Evolutionary conservation across 1,284 basidiomycete species (phyloP).

Genomic region (Apiotrichum sp.): DNA sequence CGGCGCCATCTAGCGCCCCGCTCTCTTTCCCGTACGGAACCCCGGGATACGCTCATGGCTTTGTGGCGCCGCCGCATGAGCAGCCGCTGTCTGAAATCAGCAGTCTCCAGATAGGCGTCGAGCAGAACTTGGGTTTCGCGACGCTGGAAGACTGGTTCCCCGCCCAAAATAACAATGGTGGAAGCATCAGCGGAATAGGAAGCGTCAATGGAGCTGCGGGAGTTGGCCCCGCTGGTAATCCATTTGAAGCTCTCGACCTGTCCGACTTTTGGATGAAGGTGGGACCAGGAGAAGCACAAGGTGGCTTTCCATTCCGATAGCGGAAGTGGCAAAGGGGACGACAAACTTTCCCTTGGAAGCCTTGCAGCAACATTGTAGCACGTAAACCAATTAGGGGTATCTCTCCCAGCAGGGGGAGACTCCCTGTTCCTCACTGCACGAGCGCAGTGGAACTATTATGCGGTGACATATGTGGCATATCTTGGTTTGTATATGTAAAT

Average conservation of each 20-base stretch:
- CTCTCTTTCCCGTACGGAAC: slow-evolving; percentile 21
- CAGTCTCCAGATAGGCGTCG: slow-evolving; percentile 2
- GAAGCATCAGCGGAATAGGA: not conserved
- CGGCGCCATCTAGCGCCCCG: not conserved
- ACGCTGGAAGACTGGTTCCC: slow-evolving; percentile 40
- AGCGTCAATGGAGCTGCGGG: not conserved
- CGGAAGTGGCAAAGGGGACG: too few species aligned
- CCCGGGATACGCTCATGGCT: not conserved
- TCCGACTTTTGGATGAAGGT: slow-evolving; percentile 57
- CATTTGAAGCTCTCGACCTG: slow-evolving; percentile 34
- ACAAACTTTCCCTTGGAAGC: too few species aligned
- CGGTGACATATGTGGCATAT: too few species aligned
- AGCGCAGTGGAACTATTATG: too few species aligned
- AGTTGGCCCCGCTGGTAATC: slow-evolving; percentile 5
- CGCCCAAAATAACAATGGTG: not conserved
- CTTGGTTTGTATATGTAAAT: too few species aligned
- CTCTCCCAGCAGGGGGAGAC: too few species aligned
- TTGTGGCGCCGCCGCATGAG: slow-evolving; percentile 26
- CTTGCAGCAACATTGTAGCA: too few species aligned
- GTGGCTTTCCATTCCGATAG: slow-evolving; percentile 24
- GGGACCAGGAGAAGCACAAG: slow-evolving; percentile 53
- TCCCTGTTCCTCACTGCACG: too few species aligned
- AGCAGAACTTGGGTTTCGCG: slow-evolving; percentile 30
- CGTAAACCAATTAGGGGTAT: too few species aligned
- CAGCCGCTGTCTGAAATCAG: slow-evolving; percentile 24